Base-by-base conservation (phyloP, 1,139 yeast species). In the Kodamaea plutei region DNA sequence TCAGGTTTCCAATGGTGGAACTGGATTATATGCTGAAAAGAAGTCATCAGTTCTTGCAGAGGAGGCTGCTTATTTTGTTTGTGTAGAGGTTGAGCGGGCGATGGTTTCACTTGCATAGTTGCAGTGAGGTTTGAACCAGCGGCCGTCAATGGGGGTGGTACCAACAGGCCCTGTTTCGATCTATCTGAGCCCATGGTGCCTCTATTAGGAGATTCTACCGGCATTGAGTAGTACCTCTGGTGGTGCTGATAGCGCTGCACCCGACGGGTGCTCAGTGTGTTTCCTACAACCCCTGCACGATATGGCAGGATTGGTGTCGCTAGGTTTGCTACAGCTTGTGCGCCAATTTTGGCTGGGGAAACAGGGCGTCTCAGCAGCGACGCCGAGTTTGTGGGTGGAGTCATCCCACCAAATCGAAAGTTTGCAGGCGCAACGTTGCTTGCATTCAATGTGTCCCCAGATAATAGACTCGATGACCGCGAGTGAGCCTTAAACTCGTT, bases 291-390 rank as follows among this genome's bases (percentile, higher is more conserved):
- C 9, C 40, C 35, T 12, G 36, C 31, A 8, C 58, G 43, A 39
- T 56, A 63, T 3, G 59, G 56, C 1, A 58, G 44, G 5, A 59
- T 55, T 11, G 69, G 69, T 4, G 60, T 50, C 1, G 62, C 48
- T 26, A 77, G 53, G 27, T 70, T 70, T 2, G 85, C 81, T 1
- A 80, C 84, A 0, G 87, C 85, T 15, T 72, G 75, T 1, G 87
- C 87, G 1, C 88, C 88, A 8, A 79, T 65, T 45, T 78, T 77
- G 1, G 87, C 84, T 0, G 89, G 89, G 2, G 87, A 80, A 16
- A 71, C 52, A 20, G 77, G 73, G 39, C 79, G 61, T 24, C 61
- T 10, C 11, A 8, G 56, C 53, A 62, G 8, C 11, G 15, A 14
- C 5, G 23, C 7, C 8, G n/a, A 14, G 14, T 27, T 28, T 11